Conservation (phyloP, 352 stramenopile species). For the Pseudoperonospora humuli region DNA sequence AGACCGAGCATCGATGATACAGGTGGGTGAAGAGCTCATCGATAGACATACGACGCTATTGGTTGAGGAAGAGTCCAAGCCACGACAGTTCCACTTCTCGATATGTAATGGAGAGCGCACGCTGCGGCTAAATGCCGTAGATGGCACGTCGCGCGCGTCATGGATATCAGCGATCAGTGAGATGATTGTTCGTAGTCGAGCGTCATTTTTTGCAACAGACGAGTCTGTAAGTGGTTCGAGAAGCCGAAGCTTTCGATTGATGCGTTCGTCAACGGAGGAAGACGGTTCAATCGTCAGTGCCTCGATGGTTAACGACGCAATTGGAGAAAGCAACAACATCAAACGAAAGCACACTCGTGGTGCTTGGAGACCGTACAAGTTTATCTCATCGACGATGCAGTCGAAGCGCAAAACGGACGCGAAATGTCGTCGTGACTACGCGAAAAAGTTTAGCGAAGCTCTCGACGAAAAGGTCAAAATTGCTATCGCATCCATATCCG, state of each 20-base stretch:
- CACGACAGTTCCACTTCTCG: conserved; percentile 74
- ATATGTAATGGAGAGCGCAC: conserved; percentile 65
- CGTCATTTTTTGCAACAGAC: conserved; percentile 66
- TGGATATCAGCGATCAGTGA: conserved; percentile 78
- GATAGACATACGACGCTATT: conserved; percentile 68
- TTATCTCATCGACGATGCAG: conserved; percentile 74
- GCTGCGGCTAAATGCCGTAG: conserved; percentile 64
- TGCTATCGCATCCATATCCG: conserved; percentile 35
- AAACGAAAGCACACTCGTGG: conserved; percentile 20
- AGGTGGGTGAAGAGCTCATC: conserved; percentile 60
- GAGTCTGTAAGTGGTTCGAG: conserved; percentile 53
- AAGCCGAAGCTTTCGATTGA: conserved; percentile 38
- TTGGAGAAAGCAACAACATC: conserved; percentile 10
- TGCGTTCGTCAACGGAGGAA: conserved; percentile 56
- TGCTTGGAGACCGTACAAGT: conserved; percentile 68
- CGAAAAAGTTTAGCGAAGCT: conserved; percentile 38
- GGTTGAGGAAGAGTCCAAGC: conserved; percentile 51
- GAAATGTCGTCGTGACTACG: conserved; percentile 36
- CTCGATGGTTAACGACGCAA: conserved; percentile 25
- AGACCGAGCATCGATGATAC: conserved; percentile 62
- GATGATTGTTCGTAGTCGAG: conserved; percentile 69
- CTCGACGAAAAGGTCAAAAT: conserved; percentile 36
- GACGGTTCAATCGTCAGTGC: conserved; percentile 29
- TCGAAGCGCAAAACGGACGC: conserved; percentile 36
- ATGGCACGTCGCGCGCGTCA: conserved; percentile 36